Evolutionary conservation across 768 basidiomycete genomes (phyloP).

Genomic region (Pleurotus salmoneostramineus): DNA sequence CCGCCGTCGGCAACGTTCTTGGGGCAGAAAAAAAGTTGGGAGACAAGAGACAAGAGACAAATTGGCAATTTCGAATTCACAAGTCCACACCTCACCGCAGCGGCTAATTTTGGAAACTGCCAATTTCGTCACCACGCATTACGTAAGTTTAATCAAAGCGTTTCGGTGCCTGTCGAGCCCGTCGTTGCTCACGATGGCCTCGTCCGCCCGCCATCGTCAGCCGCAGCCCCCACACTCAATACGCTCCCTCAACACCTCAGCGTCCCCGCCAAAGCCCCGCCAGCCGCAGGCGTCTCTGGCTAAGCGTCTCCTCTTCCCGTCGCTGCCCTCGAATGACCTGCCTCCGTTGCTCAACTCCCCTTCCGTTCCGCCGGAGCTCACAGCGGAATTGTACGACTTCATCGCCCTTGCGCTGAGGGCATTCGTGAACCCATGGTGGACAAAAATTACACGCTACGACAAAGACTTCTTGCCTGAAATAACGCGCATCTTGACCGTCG

Average conservation of each 20-base stretch:
- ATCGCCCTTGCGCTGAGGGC: slow-evolving; percentile 78
- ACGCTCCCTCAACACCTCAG: slow-evolving; percentile 10
- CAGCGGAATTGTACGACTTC: slow-evolving; percentile 71
- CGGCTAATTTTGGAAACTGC: neutral
- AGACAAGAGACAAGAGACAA: neutral
- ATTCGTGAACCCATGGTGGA: slow-evolving; percentile 83
- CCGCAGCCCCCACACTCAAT: slow-evolving; percentile 11
- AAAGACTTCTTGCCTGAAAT: slow-evolving; percentile 78
- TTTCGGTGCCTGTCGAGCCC: neutral
- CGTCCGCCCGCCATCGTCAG: slow-evolving; percentile 22
- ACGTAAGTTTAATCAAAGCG: neutral
- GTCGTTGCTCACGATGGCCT: slow-evolving; percentile 18
- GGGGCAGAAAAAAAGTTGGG: neutral
- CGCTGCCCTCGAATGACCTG: slow-evolving; percentile 32
- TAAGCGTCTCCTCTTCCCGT: slow-evolving; percentile 63
- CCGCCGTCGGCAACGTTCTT: too few species aligned
- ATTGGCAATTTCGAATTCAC: neutral
- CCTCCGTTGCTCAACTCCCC: slow-evolving; percentile 49
- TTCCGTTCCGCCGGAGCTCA: slow-evolving; percentile 48
- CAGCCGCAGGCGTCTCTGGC: slow-evolving; percentile 35
- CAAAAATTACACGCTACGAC: slow-evolving; percentile 78
- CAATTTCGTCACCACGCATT: neutral
- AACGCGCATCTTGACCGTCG: slow-evolving; percentile 49
- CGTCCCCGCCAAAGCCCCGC: slow-evolving; percentile 17
- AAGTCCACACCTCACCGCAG: neutral